Base-by-base conservation (phyloP, 2,329 filamentous ascomycete species). In the Aspergillus ibericus region DNA sequence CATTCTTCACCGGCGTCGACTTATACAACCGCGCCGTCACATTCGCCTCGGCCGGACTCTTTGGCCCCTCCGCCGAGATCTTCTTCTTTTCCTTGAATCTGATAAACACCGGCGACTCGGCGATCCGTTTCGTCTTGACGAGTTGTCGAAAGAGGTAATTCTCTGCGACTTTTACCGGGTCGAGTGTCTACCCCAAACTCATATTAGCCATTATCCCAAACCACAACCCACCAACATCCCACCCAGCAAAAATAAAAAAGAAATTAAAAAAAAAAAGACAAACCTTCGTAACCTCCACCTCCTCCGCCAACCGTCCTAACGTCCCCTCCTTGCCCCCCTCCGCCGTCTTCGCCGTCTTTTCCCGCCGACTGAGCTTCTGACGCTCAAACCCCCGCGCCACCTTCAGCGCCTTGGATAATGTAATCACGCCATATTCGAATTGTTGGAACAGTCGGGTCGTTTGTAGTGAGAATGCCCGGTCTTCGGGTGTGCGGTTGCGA, bases 311-410 rank as follows among this genome's bases (percentile, higher is more conserved):
- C 5, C 84, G 76, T 18, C 72, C 72, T 59, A 77, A 59, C 5
- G 71, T 71, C 22, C 72, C 68, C 5, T 66, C 62, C 32, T 53
- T 27, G 9, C 83, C 78, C 10, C 76, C 76, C 36, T 80, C 77
- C 7, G 71, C 63, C 5, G 7, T 16, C 40, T 73, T 76, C 0
- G 83, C 83, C 2, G 77, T 78, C 69, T 88, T 88, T 64, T 82
- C 80, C 57, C 85, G 76, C 13, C 85, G 78, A 20, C 84, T 82
- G 58, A 87, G 76, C 69, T 88, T 88, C 71, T 88, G 86, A 51
- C 85, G 77, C 71, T 88, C 86, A 63, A 88, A 85, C 10, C 82
- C 82, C 44, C 83, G 82, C 35, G 83, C 83, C 9, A 82, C 76
- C 67, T 85, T 86, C 44, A 88, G 78, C 1, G 82, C 83, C 25